phyloP scores from a whole-genome alignment of 1,139 yeast genomes.

The Diutina neorugosa region DNA sequence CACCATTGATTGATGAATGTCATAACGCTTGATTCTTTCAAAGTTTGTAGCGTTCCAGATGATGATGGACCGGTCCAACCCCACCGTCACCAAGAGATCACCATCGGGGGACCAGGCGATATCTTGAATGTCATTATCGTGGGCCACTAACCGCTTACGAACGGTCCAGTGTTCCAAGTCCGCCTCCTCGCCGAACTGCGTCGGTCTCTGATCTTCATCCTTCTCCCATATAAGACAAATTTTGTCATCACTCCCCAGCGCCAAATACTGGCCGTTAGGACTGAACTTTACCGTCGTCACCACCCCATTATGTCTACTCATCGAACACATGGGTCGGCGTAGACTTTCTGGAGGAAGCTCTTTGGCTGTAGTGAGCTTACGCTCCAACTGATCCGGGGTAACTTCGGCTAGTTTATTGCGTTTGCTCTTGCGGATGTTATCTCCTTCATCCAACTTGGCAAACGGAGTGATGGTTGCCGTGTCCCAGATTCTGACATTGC shows the following conservation, averaged over 20 bases:
- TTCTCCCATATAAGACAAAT: constrained; percentile 87
- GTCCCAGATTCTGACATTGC: constrained; percentile 88
- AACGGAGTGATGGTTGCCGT: neutral
- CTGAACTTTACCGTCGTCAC: constrained; percentile 88
- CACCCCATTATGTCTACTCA: constrained; percentile 86
- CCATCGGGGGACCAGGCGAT: constrained; percentile 98
- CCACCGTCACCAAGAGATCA: constrained; percentile 80
- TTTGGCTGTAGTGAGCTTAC: constrained; percentile 8
- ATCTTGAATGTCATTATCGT: constrained; percentile 94
- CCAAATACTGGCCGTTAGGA: constrained; percentile 82
- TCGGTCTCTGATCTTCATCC: constrained; percentile 47
- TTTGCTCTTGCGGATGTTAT: neutral
- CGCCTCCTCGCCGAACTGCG: constrained; percentile 37
- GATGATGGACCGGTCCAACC: constrained; percentile 80
- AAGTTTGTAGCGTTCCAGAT: constrained; percentile 92
- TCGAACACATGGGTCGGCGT: constrained; percentile 52
- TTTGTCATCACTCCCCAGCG: constrained; percentile 92
- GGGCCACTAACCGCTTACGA: constrained; percentile 82
- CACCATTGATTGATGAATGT: constrained; percentile 89
- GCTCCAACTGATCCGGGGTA: constrained; percentile 6
- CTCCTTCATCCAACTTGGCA: neutral
- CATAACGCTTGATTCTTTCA: constrained; percentile 79
- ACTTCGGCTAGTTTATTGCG: constrained; percentile 7
- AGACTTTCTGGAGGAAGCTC: constrained; percentile 11
- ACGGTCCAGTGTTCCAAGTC: constrained; percentile 92